Percentiles rank a stretch among this genome's conserved stretches.
These are phyloP conservation scores for Mortierella sp. DNA, from an alignment of 371 early-diverging fungal genomes.

Conservation along the genomic window DNA sequence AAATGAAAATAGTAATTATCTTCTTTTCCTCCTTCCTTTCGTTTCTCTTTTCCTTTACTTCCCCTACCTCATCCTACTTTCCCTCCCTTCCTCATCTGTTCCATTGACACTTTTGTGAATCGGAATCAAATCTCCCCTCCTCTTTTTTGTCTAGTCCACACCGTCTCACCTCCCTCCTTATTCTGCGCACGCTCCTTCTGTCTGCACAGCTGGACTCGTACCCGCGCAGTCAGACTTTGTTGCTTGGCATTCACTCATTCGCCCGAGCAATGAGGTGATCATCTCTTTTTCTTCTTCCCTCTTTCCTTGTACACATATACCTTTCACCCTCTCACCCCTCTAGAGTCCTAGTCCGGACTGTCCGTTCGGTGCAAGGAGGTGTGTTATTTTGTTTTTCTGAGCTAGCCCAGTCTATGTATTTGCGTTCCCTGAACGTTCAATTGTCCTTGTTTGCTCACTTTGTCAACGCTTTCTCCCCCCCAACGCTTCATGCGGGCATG, in stretches of 20 bases:
- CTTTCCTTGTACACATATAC: background rate
- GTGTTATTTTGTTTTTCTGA: background rate
- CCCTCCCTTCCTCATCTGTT: background rate
- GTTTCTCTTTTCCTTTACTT: background rate
- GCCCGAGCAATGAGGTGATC: background rate
- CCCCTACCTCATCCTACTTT: background rate
- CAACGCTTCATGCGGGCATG: background rate
- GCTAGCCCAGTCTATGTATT: background rate
- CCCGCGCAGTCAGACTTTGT: background rate
- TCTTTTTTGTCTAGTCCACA: background rate
- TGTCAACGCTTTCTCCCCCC: background rate
- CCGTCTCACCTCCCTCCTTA: too few relatives aligned
- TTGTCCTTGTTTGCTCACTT: background rate
- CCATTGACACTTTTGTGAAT: background rate
- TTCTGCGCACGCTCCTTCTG: background rate
- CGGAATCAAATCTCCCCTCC: background rate
- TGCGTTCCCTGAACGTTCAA: background rate
- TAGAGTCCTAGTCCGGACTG: background rate
- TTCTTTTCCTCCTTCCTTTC: background rate
- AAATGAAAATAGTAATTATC: too few relatives aligned
- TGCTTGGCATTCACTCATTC: background rate
- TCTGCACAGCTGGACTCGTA: too few relatives aligned
- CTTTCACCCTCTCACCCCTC: background rate
- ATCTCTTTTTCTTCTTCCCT: background rate
- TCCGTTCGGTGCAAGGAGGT: conserved; percentile 7